Base-by-base conservation (phyloP, 2,329 filamentous ascomycete species). In the Leptographium flavum region DNA sequence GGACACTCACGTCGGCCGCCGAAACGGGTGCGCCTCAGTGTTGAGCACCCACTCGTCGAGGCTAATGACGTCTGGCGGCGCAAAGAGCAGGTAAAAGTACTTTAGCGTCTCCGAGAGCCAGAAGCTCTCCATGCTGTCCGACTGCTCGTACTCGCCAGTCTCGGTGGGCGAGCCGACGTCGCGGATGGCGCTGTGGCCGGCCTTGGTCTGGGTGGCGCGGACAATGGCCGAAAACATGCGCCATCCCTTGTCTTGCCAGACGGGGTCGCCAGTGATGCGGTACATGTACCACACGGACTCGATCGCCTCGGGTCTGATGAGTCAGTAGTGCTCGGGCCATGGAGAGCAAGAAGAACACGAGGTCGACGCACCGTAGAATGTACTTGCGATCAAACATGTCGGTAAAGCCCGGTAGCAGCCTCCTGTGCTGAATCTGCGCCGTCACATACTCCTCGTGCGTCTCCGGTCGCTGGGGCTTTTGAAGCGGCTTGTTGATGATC, bases 61-160 rank as follows among this genome's bases (percentile, higher is more conserved):
- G 55, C 72, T 81, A 35, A 83, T 64, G n/a, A 81, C 63, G 42
- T 71, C 67, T 0, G 82, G 79, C 46, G 79, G 62, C 21, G 77
- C 77, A 59, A 84, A 94, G 42, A 94, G 69, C 46, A 94, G 61
- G 59, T 87, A 94, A 53, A 92, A 94, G 58, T 94, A 94, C 68
- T 94, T 95, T 54, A 94, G 67, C 35, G 87, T 94, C 69, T 94
- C 87, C 4, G 83, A 83, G 49, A 87, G 69, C 85, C 87, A 94
- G 62, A 93, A 94, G 56, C 83, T 88, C 65, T 94, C 83, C 83
- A 90, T 88, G 53, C 70, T 68, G 58, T 87, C 75, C 33, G 61
- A 58, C 45, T 70, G 64, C 10, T 55, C 55, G 8, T 55, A 36
- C 3, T 38, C 53, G 17, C 68, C 59, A 1, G 60, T 47, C 6